Conservation (phyloP, 805 yeast genomes). For the Kodamaea laetipori region DNA sequence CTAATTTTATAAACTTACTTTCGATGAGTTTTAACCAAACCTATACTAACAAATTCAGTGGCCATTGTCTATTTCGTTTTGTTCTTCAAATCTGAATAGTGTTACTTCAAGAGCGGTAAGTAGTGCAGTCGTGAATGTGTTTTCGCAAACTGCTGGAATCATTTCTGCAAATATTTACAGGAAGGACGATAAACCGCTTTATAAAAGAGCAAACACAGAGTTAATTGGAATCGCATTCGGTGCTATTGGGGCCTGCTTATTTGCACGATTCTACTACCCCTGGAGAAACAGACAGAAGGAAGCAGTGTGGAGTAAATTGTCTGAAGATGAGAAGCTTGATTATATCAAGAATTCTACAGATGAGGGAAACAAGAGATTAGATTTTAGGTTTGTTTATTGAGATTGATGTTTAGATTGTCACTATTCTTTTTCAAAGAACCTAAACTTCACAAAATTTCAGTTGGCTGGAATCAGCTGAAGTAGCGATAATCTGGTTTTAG, state of each 20-base stretch:
- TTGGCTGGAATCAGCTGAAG: no score
- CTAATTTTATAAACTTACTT: no score
- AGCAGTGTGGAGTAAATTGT: conserved; percentile 51
- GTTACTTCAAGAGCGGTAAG: conserved; percentile 65
- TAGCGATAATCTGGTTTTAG: no score
- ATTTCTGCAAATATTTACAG: conserved; percentile 59
- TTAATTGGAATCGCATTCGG: conserved; percentile 43
- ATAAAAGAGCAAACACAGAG: conserved; percentile 56
- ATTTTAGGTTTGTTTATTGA: conserved; percentile 42
- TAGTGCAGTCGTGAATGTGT: conserved; percentile 66
- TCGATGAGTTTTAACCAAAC: no score
- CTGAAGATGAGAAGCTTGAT: conserved; percentile 50
- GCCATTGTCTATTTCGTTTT: conserved; percentile 60
- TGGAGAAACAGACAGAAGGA: conserved; percentile 49
- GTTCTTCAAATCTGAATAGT: conserved; percentile 61
- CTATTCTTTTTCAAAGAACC: no score
- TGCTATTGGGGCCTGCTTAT: conserved; percentile 30
- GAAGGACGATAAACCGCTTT: conserved; percentile 58
- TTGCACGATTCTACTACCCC: conserved; percentile 42
- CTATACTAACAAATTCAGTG: conserved; percentile 26
- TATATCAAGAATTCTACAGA: conserved; percentile 52
- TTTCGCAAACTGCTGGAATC: conserved; percentile 60
- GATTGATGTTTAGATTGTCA: no score
- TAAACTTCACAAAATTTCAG: no score
- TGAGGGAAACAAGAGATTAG: conserved; percentile 60